These are phyloP conservation scores for Fusarium dimerum DNA, from an alignment of 2,329 filamentous ascomycete genomes.

Conservation along the genomic window DNA sequence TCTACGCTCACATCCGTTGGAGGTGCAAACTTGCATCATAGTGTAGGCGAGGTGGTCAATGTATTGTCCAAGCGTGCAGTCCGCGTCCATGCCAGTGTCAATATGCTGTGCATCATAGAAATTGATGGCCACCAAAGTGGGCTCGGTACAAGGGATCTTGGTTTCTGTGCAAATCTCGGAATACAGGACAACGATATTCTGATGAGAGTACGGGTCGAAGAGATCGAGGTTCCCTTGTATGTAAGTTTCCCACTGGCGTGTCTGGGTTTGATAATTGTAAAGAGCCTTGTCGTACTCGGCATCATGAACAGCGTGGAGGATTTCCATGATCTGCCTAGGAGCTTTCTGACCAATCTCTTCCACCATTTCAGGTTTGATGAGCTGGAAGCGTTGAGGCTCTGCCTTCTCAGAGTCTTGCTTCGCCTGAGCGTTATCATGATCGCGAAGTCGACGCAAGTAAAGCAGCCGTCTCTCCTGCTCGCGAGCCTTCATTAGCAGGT, in stretches of 20 bases:
- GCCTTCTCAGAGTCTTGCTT: conserved; percentile 60
- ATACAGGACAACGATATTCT: conserved; percentile 93
- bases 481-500: conserved; percentile 86
- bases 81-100: conserved; percentile 69
- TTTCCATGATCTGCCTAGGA: conserved; percentile 85
- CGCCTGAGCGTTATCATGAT: conserved; percentile 67
- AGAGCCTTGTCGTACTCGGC: conserved; percentile 95
- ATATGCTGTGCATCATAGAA: conserved; percentile 95
- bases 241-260: conserved; percentile 94
- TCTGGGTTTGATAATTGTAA: conserved; percentile 92
- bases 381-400: conserved; percentile 74
- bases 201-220: conserved; percentile 93
- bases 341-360: conserved; percentile 78
- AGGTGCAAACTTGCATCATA: conserved; percentile 75
- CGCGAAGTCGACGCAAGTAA: conserved; percentile 79
- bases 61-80: conserved; percentile 93
- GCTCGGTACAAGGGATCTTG: conserved; percentile 89
- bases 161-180: conserved; percentile 92
- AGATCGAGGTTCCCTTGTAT: conserved; percentile 84
- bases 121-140: conserved; percentile 83
- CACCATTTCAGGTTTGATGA: conserved; percentile 96
- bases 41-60: conserved; percentile 84
- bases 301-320: conserved; percentile 91
- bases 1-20: conserved; percentile 81
- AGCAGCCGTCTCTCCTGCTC: conserved; percentile 85